Conservation (phyloP, 345 rosid genomes). For the Geranium brycei region DNA sequence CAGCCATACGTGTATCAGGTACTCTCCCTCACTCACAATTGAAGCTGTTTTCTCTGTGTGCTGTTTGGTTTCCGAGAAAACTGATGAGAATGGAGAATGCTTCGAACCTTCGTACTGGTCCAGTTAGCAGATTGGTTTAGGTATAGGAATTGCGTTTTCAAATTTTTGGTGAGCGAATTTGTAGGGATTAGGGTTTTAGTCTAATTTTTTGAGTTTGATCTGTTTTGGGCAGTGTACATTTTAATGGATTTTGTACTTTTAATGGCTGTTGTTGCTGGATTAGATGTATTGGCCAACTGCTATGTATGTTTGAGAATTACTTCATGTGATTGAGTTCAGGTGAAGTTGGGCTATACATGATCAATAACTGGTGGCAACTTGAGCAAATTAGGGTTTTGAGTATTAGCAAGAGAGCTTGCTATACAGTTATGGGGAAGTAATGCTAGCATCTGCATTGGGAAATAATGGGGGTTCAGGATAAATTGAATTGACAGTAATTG, state of each 20-base stretch:
- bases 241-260: neutral
- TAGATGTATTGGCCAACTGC: neutral
- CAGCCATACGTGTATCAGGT: constrained; percentile 99
- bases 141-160: no score
- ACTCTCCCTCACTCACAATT: neutral
- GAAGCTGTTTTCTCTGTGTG: neutral
- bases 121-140: no score
- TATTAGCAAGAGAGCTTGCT: no score
- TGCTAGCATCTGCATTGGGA: neutral
- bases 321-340: neutral
- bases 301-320: neutral
- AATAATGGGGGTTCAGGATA: neutral
- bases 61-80: neutral
- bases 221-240: neutral
- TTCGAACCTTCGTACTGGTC: neutral
- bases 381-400: neutral
- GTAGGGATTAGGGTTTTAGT: neutral
- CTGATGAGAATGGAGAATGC: neutral
- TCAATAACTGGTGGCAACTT: neutral
- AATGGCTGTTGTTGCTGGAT: neutral
- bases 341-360: neutral
- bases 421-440: no score
- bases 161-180: neutral
- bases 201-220: neutral
- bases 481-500: neutral